Conservation (phyloP, 2,329 filamentous ascomycete genomes). For the Westerdykella sp. region DNA sequence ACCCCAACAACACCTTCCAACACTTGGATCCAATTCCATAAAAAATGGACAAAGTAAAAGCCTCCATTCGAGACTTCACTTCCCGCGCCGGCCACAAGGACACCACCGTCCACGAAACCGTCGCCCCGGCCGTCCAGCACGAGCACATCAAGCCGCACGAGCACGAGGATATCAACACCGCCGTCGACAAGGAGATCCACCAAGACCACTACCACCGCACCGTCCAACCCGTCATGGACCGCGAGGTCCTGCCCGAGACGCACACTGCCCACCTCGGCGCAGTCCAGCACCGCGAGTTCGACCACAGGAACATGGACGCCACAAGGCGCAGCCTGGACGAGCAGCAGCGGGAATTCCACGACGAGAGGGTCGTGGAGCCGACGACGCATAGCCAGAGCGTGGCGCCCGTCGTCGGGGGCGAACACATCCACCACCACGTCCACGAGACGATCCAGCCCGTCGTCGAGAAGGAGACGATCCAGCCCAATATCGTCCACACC, state of each 20-base stretch:
- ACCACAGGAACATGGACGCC: slow-evolving; percentile 52
- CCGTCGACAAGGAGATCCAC: slow-evolving; percentile 62
- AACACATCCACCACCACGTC: slow-evolving; percentile 50
- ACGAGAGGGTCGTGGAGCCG: slow-evolving; percentile 44
- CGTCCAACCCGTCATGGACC: slow-evolving; percentile 56
- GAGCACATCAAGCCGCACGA: slow-evolving; percentile 55
- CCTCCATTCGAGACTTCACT: slow-evolving; percentile 56
- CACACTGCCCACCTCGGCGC: slow-evolving; percentile 55
- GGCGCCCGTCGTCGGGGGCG: slow-evolving; percentile 49
- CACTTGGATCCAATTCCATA: slow-evolving; percentile 2
- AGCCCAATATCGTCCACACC: slow-evolving; percentile 64
- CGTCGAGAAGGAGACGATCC: slow-evolving; percentile 62
- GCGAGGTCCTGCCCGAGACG: slow-evolving; percentile 54
- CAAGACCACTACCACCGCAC: slow-evolving; percentile 68
- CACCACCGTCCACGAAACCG: slow-evolving; percentile 63
- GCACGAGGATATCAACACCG: slow-evolving; percentile 57
- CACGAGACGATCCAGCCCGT: slow-evolving; percentile 67
- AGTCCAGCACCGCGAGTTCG: slow-evolving; percentile 55
- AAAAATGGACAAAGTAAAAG: slow-evolving; percentile 58
- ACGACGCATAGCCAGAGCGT: slow-evolving; percentile 46
- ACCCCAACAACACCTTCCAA: not conserved
- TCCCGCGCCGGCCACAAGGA: slow-evolving; percentile 57
- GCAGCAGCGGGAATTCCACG: slow-evolving; percentile 52
- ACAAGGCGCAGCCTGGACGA: slow-evolving; percentile 27
- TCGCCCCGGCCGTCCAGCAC: slow-evolving; percentile 54